Evolutionary conservation across 768 basidiomycete genomes (phyloP), one percentile per base, ranked within the genome.

Genomic region (Suillus discolor): DNA sequence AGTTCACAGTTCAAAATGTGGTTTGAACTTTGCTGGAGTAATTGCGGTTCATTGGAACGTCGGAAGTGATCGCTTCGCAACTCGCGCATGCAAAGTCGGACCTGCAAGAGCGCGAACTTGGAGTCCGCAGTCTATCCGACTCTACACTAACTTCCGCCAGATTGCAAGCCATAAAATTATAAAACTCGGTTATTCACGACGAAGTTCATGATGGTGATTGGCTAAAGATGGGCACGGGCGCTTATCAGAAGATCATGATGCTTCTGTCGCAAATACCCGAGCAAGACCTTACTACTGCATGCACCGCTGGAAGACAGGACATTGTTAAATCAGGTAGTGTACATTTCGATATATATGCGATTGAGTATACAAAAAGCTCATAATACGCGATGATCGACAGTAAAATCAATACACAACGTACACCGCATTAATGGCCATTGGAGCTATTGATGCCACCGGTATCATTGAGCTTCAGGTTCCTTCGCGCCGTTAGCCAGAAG

Each of bases 381-480:
- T 20, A 28, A 60, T 25, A 41, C 23, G 38, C 23, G 31, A 34
- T 54, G 6, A 54, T 54, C 31, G 34, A 54, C 53, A 20, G 18
- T 54, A 31, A 51, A 20, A 54, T 25, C 34, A 20, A 6, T 20
- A 34, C 54, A 54, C 31, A 31, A 12, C 18, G 4, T 28, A 25
- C 23, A 41, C 25, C 23, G 15, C 54, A 25, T 57, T 12, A 28
- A 7, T 49, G 44, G 36, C 45, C 44, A 13, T 60, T 34, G 55
- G 54, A 65, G 69, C 53, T 61, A 2, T 61, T 67, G 25, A 51
- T 25, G 25, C 63, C 69, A 44, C 63, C 66, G 4, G 41, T 34
- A 7, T 65, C 66, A 8, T 69, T 67, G 23, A 70, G 47, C 61
- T 72, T 70, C 57, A 31, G 49, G 23, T n/a, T 41, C 62, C n/a